phyloP scores from a whole-genome alignment of 2,329 filamentous ascomycete genomes.

The Allantophomopsis lycopodina region DNA sequence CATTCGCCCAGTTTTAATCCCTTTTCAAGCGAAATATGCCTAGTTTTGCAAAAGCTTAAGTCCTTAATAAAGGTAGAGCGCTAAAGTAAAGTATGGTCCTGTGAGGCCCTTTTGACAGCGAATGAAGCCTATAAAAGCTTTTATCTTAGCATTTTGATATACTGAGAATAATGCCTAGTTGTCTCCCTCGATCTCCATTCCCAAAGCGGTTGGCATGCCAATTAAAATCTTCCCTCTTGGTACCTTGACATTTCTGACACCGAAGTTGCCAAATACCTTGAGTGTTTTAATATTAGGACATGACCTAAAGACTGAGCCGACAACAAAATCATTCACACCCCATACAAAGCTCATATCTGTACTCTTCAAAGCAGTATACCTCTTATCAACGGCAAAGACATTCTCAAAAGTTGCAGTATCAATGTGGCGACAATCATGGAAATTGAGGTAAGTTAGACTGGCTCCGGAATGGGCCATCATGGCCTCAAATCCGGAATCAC shows the following conservation, averaged over 20 bases:
- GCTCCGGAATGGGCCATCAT: conserved; percentile 74
- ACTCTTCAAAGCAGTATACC: conserved; percentile 54
- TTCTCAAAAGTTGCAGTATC: conserved; percentile 56
- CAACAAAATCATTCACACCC: conserved; percentile 48
- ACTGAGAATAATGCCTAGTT: conserved; percentile 5
- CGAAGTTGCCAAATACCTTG: conserved; percentile 54
- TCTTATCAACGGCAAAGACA: conserved; percentile 47
- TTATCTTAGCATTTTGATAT: too few species aligned
- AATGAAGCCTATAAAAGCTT: too few species aligned
- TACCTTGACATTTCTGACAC: conserved; percentile 37
- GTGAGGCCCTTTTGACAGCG: too few species aligned
- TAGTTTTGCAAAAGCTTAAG: too few species aligned
- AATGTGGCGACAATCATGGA: conserved; percentile 80
- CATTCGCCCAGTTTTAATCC: too few species aligned
- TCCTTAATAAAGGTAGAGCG: too few species aligned
- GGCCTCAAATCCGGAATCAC: conserved; percentile 60
- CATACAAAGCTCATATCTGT: conserved; percentile 71
- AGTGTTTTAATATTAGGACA: conserved; percentile 47
- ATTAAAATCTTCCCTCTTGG: conserved; percentile 41
- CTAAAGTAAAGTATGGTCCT: too few species aligned
- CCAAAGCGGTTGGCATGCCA: conserved; percentile 42
- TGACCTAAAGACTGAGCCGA: conserved; percentile 47
- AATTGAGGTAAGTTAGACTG: conserved; percentile 51
- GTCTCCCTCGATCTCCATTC: conserved; percentile 43
- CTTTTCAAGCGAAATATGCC: too few species aligned